These are phyloP conservation scores for Cupressus sempervirens DNA, from an alignment of 75 land plant genomes.

Conservation along the genomic window DNA sequence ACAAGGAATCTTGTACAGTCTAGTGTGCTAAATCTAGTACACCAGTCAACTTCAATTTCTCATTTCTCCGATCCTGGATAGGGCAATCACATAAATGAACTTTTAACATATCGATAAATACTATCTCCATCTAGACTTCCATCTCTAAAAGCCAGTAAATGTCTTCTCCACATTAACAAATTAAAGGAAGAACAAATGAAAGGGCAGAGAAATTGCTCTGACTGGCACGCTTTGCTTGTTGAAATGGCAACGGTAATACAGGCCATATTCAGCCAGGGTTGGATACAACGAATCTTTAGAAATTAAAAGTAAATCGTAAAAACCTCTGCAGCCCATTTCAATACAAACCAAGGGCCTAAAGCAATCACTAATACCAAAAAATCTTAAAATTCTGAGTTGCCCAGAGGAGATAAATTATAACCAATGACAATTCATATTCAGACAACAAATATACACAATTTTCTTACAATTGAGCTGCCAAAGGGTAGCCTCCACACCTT, in stretches of 20 bases:
- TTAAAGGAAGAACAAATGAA: background rate
- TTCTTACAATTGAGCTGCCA: conserved; percentile 35
- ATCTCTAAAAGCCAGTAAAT: background rate
- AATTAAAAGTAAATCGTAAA: too few relatives aligned
- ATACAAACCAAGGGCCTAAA: background rate
- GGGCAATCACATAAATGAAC: background rate
- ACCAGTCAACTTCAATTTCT: background rate
- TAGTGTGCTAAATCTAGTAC: background rate
- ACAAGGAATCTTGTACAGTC: background rate
- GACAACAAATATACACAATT: background rate
- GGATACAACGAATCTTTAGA: background rate
- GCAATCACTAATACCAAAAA: background rate
- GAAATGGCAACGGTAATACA: background rate
- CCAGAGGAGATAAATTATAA: background rate
- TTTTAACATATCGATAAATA: background rate
- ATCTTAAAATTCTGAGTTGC: background rate
- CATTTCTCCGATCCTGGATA: background rate
- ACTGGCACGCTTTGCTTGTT: background rate
- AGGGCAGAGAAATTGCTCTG: background rate
- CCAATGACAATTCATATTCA: background rate
- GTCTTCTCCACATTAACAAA: too few relatives aligned
- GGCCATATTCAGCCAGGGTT: background rate
- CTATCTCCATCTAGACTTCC: background rate
- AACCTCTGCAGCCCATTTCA: too few relatives aligned
- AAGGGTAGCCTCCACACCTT: conserved; percentile 55